phyloP scores from a whole-genome alignment of 257 asterid species.

The Prunella vulgaris region DNA sequence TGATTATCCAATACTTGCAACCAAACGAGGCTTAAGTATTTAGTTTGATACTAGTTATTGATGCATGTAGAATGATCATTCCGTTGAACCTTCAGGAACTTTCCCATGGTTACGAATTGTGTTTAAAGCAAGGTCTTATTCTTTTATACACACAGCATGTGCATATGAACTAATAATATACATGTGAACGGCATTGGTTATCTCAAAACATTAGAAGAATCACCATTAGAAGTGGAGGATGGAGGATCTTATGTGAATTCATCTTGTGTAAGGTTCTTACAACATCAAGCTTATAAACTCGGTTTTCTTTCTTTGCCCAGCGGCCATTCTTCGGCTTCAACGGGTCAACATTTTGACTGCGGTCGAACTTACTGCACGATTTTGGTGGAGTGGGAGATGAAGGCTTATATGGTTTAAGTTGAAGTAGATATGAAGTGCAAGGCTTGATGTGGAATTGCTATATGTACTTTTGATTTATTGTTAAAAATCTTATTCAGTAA shows the following conservation, averaged over 20 bases:
- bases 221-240: too few relatives aligned
- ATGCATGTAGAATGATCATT: not conserved
- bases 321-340: constrained; percentile 78
- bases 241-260: not conserved
- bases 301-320: constrained; percentile 29
- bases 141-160: not conserved
- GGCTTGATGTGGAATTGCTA: constrained; percentile 1
- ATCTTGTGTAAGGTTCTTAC: not conserved
- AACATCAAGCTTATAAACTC: not conserved
- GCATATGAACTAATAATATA: not conserved
- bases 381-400: not conserved
- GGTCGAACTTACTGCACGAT: not conserved
- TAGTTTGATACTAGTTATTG: not conserved
- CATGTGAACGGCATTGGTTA: not conserved
- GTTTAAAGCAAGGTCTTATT: not conserved
- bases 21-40: not conserved
- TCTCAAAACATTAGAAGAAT: not conserved
- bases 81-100: not conserved
- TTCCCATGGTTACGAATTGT: not conserved
- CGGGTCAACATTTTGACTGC: constrained; percentile 69
- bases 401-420: constrained; percentile 1
- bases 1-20: too few relatives aligned
- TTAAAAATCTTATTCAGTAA: too few relatives aligned
- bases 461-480: not conserved
- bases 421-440: not conserved